Evolutionary conservation across 2,329 filamentous ascomycete genomes (phyloP), one percentile per base, ranked within the genome.

Genomic region (Aspergillus awamori): DNA sequence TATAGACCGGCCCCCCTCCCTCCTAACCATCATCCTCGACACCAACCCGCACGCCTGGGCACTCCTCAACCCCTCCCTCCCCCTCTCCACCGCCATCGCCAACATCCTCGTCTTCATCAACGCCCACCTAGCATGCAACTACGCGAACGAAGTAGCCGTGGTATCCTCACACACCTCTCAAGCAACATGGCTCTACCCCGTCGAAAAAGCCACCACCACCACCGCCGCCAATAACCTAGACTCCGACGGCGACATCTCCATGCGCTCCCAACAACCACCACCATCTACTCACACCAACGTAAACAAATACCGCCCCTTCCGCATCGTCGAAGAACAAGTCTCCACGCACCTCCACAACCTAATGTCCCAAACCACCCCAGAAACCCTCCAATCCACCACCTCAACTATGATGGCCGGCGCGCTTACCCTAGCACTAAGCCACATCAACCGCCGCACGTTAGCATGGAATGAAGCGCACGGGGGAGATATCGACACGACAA

Each of bases 21-120:
- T 99, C 38, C 87, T 97, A 56, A 90, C 92, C 68, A 89, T 99
- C 71, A 84, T 99, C 72, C 86, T 99, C 80, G 95, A 99, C 81
- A 97, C 94, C 26, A 99, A 99, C 75, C 95, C 95, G 2, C 90
- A 93, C 69, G 93, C 95, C 69, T 97, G 95, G 95, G 88, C 91
- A 6, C 84, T 91, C 62, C 86, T 98, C 48, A 83, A 88, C 63
- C 49, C 58, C 59, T 86, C 86, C 33, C 87, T 98, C 7, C 87
- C 94, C 28, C 86, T 99, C 63, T 91, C 91, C 53, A 89, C 90
- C 71, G 92, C 92, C 63, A 83, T 99, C 62, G 92, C 94, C 63
- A 90, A 94, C 78, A 86, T 98, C 65, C 89, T 98, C 71, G 89
- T 99, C 81, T 98, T 97, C 80, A 89, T 97, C 80, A 98, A 99